Evolutionary conservation across 176 grass and related monocot species (phyloP).

Genomic region (Aegilops sharonensis): DNA sequence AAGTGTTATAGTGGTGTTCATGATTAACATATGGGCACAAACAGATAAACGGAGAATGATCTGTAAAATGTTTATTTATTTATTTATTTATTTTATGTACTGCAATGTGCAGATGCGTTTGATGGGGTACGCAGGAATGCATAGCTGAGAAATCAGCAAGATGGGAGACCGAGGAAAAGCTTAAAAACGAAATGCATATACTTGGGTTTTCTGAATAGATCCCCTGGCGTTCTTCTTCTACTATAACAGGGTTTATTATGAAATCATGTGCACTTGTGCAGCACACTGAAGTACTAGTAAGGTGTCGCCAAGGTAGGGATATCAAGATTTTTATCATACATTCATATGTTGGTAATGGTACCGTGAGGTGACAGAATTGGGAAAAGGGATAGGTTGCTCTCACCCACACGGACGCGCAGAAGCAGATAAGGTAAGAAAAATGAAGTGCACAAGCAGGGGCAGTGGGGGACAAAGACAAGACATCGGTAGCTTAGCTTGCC

Average conservation of each 20-base stretch:
- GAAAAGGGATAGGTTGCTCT: too few relatives aligned
- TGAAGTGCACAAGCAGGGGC: background rate
- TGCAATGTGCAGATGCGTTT: background rate
- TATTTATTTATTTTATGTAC: too few relatives aligned
- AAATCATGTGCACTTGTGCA: background rate
- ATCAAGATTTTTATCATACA: background rate
- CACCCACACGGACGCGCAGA: background rate
- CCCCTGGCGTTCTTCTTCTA: too few relatives aligned
- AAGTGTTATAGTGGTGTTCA: background rate
- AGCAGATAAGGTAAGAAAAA: constrained; percentile 3
- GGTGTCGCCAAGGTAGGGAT: background rate
- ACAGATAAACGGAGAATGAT: background rate
- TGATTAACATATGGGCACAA: background rate
- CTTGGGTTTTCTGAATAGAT: background rate
- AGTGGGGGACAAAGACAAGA: too few relatives aligned
- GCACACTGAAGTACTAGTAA: too few relatives aligned
- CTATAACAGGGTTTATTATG: too few relatives aligned
- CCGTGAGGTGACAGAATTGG: background rate
- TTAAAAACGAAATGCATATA: background rate
- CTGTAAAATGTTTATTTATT: background rate
- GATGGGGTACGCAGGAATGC: background rate
- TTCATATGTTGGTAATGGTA: background rate
- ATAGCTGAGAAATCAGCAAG: background rate
- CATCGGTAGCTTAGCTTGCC: constrained; percentile 1
- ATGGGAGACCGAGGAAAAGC: background rate